These are phyloP conservation scores for Quercus robur DNA, from an alignment of 306 rosid genomes.

Conservation along the genomic window DNA sequence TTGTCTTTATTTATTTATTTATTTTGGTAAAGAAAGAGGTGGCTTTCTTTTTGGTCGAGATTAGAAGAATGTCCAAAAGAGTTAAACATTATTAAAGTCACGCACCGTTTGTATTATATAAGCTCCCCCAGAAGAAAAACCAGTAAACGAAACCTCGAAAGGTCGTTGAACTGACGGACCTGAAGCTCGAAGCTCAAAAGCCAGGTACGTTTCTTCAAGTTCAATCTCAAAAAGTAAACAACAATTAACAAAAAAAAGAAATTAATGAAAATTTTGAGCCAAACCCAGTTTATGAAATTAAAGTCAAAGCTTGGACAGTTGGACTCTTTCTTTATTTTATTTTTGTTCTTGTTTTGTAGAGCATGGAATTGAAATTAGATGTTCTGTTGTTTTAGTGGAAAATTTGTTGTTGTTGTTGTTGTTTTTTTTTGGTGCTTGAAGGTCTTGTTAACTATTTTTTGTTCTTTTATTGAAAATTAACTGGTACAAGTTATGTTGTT, in stretches of 20 bases:
- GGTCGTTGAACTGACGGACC: too few species aligned
- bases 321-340: neutral
- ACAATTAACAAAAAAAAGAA: neutral
- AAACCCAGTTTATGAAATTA: constrained; percentile 10
- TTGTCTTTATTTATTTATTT: too few species aligned
- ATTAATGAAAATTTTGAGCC: neutral
- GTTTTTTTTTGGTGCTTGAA: neutral
- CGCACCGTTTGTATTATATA: too few species aligned
- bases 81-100: too few species aligned
- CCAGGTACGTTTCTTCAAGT: too few species aligned
- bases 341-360: neutral
- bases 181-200: too few species aligned
- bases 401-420: neutral
- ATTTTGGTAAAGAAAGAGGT: too few species aligned
- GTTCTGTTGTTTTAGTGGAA: neutral
- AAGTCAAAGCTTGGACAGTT: neutral
- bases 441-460: neutral
- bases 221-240: neutral
- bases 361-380: neutral
- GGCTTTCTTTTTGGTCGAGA: too few species aligned
- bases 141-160: too few species aligned
- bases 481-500: neutral
- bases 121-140: too few species aligned
- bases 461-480: neutral
- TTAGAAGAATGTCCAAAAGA: too few species aligned